These are phyloP conservation scores for Phytophthora fragariae DNA, from an alignment of 352 stramenopile genomes.

Conservation along the genomic window DNA sequence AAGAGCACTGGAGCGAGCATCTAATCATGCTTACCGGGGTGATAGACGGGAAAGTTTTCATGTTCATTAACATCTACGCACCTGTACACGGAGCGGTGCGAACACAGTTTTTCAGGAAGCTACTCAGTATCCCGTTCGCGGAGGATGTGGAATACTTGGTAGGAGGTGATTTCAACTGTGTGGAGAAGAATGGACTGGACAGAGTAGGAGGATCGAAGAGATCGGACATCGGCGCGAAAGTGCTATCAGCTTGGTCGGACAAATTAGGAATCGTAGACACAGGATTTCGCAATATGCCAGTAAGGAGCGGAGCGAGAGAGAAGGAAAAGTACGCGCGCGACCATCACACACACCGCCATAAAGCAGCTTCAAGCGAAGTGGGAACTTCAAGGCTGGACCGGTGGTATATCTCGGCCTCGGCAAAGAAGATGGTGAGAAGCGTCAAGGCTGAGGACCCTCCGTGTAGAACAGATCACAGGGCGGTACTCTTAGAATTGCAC, in stretches of 20 bases:
- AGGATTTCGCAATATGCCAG: background rate
- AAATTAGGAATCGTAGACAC: background rate
- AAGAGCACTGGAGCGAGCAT: background rate
- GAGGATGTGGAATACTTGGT: background rate
- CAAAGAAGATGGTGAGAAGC: constrained; percentile 6
- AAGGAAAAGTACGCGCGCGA: background rate
- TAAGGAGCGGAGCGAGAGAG: background rate
- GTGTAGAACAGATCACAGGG: constrained; percentile 3
- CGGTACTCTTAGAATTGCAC: background rate
- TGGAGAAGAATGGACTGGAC: background rate
- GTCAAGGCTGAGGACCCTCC: background rate
- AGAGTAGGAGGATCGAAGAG: background rate
- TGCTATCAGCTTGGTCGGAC: background rate
- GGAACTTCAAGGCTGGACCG: background rate
- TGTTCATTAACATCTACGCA: constrained; percentile 16
- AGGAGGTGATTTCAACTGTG: constrained; percentile 15
- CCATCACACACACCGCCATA: background rate
- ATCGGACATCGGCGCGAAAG: background rate
- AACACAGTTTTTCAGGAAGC: background rate
- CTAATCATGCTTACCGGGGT: constrained; percentile 1
- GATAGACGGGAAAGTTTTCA: background rate
- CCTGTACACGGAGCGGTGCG: background rate
- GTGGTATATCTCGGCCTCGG: background rate
- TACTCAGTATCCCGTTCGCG: background rate
- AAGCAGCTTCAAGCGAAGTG: background rate